These are phyloP conservation scores for Leucocoprinus birnbaumii DNA, from an alignment of 768 basidiomycete genomes.

Conservation along the genomic window DNA sequence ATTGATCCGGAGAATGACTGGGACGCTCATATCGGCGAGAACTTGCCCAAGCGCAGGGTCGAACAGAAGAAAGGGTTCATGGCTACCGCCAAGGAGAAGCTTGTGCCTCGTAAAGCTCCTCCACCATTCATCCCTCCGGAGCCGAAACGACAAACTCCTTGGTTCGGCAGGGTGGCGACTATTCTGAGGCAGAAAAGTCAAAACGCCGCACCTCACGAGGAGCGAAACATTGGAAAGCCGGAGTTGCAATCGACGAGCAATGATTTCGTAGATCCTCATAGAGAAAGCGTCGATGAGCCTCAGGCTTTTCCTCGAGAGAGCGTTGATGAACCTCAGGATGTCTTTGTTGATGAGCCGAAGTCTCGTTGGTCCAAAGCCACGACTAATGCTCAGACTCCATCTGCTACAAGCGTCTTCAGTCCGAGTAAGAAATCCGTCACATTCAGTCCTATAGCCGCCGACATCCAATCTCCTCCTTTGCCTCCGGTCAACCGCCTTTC, in stretches of 20 bases:
- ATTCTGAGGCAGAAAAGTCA: conserved; percentile 22
- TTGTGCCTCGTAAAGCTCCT: neutral
- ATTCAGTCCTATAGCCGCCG: too few species aligned
- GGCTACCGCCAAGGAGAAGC: conserved; percentile 12
- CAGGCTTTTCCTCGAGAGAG: neutral
- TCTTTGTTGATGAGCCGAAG: conserved; percentile 1
- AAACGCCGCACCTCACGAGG: conserved; percentile 5
- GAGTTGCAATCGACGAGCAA: conserved; percentile 11
- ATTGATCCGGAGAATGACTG: neutral
- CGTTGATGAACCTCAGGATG: neutral
- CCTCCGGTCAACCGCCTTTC: neutral
- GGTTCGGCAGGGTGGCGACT: conserved; percentile 34
- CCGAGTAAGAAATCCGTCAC: conserved; percentile 7
- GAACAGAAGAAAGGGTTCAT: conserved; percentile 13
- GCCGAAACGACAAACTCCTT: conserved; percentile 17
- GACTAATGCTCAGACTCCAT: neutral
- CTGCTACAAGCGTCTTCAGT: neutral
- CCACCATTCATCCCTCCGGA: conserved; percentile 8
- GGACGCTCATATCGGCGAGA: conserved; percentile 15
- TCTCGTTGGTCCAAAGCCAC: conserved; percentile 16
- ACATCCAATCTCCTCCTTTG: neutral
- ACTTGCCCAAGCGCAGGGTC: conserved; percentile 13
- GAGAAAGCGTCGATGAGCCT: neutral
- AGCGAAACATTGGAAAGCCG: conserved; percentile 7
- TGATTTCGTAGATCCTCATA: conserved; percentile 7